These are phyloP conservation scores for Solanum ossicruentum DNA, from an alignment of 257 asterid genomes.

Conservation along the genomic window DNA sequence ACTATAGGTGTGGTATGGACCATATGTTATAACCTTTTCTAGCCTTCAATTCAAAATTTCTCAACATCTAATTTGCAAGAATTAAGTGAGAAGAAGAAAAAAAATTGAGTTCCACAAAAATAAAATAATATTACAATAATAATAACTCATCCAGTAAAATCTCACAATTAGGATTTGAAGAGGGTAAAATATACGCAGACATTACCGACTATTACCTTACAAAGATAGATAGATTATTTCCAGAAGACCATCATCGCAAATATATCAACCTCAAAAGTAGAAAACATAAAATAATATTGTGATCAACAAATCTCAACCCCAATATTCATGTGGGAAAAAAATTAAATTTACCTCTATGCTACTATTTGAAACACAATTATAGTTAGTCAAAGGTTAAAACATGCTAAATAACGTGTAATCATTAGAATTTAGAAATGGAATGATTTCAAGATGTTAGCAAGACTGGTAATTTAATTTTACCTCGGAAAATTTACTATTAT, in stretches of 20 bases:
- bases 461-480: neutral
- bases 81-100: neutral
- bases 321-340: neutral
- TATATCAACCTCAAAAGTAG: too few species aligned
- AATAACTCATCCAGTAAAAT: too few species aligned
- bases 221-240: too few species aligned
- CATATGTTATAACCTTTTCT: neutral
- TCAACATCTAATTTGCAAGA: neutral
- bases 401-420: neutral
- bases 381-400: neutral
- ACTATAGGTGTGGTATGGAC: neutral
- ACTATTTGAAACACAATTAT: neutral
- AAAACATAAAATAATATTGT: neutral
- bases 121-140: neutral
- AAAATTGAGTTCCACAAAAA: neutral
- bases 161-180: accelerated
- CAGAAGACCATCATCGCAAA: too few species aligned
- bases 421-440: neutral
- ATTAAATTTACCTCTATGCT: neutral
- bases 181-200: too few species aligned
- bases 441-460: neutral
- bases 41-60: neutral
- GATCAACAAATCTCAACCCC: neutral
- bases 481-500: neutral
- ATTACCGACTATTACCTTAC: too few species aligned